Evolutionary conservation across 2,329 filamentous ascomycete species (phyloP), one percentile per base, ranked within the genome.

Genomic region (Parafenestella ontariensis): DNA sequence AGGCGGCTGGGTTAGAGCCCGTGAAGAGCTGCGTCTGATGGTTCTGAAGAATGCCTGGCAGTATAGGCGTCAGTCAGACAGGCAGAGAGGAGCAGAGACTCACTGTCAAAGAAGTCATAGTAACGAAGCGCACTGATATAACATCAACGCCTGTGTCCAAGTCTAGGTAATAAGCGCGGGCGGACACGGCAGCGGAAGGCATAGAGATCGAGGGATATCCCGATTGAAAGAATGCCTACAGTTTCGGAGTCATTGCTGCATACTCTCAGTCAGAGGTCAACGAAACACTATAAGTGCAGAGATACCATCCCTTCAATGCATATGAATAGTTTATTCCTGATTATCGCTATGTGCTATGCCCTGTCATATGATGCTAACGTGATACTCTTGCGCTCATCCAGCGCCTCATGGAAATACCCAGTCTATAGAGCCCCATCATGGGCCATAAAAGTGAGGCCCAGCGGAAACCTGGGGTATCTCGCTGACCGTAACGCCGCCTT

Each of bases 1-100:
- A 64, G 68, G 54, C 65, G 67, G 39, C 54, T 72, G 49, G 65
- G 62, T 36, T 66, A 59, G 61, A 31, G 31, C 37, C 21, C 31
- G 17, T 28, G 17, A 13, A 33, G 18, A 18, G 5, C 15, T 24
- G 4, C 18, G 13, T 3, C 8, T 7, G 36, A 21, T n/a, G 13
- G 13, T 18, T 39, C 10, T 28, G 47, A 11, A 39, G 8, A 6
- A 13, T 13, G 17, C 36, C 8, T 10, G n/a, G 17, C 10, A 10
- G 36, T 21, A 21, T 21, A 21, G 17, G 36, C 20, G 3, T 21
- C 36, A 10, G 4, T 4, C 17, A 21, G 17, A 6, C 4, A 31
- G 28, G 28, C n/a, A n/a, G n/a, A n/a, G 28, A 31, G 28, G 15
- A 31, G 28, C 28, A 31, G 28, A 31, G 28, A 31, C 28, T 8